phyloP scores from a whole-genome alignment of 1,284 basidiomycete species.

The Malassezia sp. region DNA sequence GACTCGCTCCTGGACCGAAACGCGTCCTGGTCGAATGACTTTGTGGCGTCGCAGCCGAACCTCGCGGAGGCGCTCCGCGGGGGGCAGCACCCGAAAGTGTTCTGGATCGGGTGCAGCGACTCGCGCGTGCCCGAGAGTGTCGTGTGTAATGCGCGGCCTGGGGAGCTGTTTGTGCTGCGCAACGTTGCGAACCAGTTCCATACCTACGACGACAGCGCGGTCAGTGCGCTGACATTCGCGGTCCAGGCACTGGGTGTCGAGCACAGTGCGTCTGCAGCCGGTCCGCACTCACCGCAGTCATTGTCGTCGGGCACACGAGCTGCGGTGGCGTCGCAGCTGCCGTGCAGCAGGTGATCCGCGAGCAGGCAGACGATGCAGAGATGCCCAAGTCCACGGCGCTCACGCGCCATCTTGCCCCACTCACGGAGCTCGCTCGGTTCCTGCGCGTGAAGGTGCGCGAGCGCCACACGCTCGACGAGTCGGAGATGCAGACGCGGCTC shows the following conservation, averaged over 20 bases:
- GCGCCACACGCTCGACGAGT: constrained; percentile 15
- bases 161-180: constrained; percentile 45
- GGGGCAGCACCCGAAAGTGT: constrained; percentile 63
- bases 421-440: constrained; percentile 30
- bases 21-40: constrained; percentile 24
- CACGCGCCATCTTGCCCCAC: constrained; percentile 32
- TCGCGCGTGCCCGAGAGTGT: constrained; percentile 51
- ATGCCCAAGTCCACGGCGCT: constrained; percentile 22
- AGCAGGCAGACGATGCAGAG: constrained; percentile 11
- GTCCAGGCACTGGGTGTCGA: constrained; percentile 66
- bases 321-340: constrained; percentile 48
- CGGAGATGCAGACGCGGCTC: constrained; percentile 14
- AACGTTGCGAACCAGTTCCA: constrained; percentile 55
- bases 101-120: constrained; percentile 56
- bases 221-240: constrained; percentile 70
- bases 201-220: constrained; percentile 62
- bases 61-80: constrained; percentile 57
- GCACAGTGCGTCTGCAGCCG: too few species aligned
- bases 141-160: constrained; percentile 35
- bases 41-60: constrained; percentile 50
- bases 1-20: constrained; percentile 25
- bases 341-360: constrained; percentile 20
- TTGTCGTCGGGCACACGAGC: constrained; percentile 51
- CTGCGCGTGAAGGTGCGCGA: constrained; percentile 18
- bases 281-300: too few species aligned